Percentiles rank a stretch among this genome's conserved stretches.
phyloP scores from a whole-genome alignment of 2,329 filamentous ascomycete genomes.

The Lachnellula subtilissima region DNA sequence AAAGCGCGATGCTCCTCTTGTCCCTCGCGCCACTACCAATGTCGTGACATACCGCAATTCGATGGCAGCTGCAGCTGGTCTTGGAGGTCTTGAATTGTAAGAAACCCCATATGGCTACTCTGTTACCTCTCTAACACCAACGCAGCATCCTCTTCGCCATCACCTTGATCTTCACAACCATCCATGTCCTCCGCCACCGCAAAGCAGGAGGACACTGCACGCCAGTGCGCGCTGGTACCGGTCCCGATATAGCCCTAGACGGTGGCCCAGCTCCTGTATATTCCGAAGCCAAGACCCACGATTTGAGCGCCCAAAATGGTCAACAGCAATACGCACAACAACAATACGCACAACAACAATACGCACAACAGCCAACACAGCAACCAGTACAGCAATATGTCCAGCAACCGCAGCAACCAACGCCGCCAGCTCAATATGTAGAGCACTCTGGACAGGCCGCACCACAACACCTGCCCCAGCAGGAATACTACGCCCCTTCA shows the following conservation, averaged over 20 bases:
- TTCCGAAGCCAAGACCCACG: background rate
- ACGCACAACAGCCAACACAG: background rate
- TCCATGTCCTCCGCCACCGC: slow-evolving; percentile 16
- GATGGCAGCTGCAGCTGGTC: slow-evolving; percentile 15
- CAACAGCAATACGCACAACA: background rate
- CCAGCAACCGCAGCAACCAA: background rate
- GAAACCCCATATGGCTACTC: background rate
- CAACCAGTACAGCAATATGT: background rate
- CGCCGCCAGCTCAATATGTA: no score
- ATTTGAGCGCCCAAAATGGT: background rate
- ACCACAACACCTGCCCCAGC: background rate
- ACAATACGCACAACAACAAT: no score
- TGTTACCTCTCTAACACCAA: background rate
- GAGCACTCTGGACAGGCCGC: no score
- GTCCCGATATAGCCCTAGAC: background rate
- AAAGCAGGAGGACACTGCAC: slow-evolving; percentile 15
- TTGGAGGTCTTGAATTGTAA: slow-evolving; percentile 21
- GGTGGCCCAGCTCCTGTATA: background rate
- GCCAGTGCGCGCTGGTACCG: background rate
- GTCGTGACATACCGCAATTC: slow-evolving; percentile 14
- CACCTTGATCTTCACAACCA: slow-evolving; percentile 8
- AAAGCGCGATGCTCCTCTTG: slow-evolving; percentile 4
- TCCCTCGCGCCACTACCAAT: slow-evolving; percentile 3
- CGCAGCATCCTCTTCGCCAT: slow-evolving; percentile 16
- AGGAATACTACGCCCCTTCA: background rate